Conservation (phyloP, 75 land plant genomes). For the Adiantum capillusveneris region DNA sequence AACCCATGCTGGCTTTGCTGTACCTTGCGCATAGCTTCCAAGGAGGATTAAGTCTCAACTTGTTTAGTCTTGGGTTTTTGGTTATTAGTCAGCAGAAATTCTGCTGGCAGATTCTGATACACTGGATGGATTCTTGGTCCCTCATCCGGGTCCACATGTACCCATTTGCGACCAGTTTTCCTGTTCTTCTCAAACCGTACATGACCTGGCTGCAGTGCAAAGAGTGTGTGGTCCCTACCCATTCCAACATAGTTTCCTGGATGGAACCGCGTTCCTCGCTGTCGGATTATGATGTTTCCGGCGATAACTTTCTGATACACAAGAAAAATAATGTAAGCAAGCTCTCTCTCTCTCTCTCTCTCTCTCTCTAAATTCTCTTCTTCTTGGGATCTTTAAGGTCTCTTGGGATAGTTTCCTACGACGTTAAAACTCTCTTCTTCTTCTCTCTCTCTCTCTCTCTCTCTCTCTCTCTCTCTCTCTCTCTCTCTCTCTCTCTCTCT, state of each 20-base stretch:
- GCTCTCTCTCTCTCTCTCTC: too few relatives aligned
- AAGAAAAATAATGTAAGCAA: conserved; percentile 1
- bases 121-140: conserved; percentile 78
- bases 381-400: too few relatives aligned
- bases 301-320: conserved; percentile 73
- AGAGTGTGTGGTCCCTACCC: conserved; percentile 90
- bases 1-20: too few relatives aligned
- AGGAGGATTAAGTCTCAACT: too few relatives aligned
- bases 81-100: not conserved
- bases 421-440: too few relatives aligned
- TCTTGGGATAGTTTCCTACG: too few relatives aligned
- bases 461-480: too few relatives aligned
- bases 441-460: not conserved
- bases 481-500: too few relatives aligned
- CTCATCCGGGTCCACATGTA: conserved; percentile 72
- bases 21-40: too few relatives aligned
- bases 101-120: conserved; percentile 20
- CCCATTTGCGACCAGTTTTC: conserved; percentile 69
- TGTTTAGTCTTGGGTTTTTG: too few relatives aligned
- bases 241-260: conserved; percentile 96
- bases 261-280: conserved; percentile 87
- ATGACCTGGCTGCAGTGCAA: conserved; percentile 67
- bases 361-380: too few relatives aligned
- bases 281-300: conserved; percentile 92
- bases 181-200: conserved; percentile 66